These are phyloP conservation scores for Marasmius tenuissimus DNA, from an alignment of 1,284 basidiomycete species.

Conservation along the genomic window DNA sequence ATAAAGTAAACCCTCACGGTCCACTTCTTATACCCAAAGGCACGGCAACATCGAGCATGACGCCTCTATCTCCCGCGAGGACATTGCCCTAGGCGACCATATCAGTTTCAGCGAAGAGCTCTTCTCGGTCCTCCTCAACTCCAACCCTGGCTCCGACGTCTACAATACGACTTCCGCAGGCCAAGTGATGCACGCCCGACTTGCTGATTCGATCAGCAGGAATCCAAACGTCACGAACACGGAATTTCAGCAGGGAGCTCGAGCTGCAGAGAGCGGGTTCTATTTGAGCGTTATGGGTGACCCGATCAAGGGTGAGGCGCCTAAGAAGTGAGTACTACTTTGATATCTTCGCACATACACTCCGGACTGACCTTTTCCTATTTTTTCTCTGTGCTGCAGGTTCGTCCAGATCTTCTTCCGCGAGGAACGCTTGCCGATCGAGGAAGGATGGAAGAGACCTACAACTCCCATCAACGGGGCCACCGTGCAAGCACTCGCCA, in stretches of 20 bases:
- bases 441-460: slow-evolving; percentile 1
- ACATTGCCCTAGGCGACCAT: slow-evolving; percentile 17
- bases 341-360: background rate
- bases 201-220: slow-evolving; percentile 1
- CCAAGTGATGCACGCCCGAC: slow-evolving; percentile 4
- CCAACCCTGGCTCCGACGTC: background rate
- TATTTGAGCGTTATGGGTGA: slow-evolving; percentile 3
- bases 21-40: slow-evolving; percentile 1
- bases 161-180: slow-evolving; percentile 1
- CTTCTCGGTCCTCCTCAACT: background rate
- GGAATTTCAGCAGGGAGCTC: background rate
- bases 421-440: slow-evolving; percentile 1
- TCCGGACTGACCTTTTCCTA: background rate
- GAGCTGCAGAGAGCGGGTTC: background rate
- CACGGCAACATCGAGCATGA: slow-evolving; percentile 23
- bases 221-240: slow-evolving; percentile 3
- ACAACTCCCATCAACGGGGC: background rate
- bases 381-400: background rate
- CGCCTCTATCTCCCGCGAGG: slow-evolving; percentile 21
- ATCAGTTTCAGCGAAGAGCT: slow-evolving; percentile 16
- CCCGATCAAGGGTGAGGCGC: background rate
- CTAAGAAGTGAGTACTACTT: background rate
- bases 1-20: background rate
- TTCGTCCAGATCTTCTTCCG: slow-evolving; percentile 4
- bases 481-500: background rate